phyloP scores from a whole-genome alignment of 108 stramenopile species.

The Aurantiochytrium sp. region DNA sequence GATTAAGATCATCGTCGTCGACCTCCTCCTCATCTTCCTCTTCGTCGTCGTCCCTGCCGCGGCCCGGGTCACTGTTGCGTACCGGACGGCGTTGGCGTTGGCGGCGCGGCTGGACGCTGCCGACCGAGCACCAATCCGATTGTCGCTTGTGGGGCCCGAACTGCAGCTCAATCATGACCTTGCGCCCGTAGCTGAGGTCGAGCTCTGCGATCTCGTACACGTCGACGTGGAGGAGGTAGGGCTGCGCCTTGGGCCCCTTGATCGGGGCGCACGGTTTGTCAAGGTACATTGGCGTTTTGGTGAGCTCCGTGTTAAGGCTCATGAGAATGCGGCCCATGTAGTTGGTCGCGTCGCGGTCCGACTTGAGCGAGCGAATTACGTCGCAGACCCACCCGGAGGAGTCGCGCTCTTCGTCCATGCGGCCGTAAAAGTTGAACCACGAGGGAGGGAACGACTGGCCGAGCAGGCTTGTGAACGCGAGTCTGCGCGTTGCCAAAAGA shows the following conservation, averaged over 20 bases:
- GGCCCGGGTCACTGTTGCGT: too few species aligned
- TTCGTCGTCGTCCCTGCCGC: too few species aligned
- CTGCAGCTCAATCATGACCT: background rate
- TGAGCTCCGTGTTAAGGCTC: background rate
- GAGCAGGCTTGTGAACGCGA: background rate
- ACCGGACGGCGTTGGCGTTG: too few species aligned
- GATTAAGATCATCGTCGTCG: background rate
- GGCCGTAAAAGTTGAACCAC: constrained; percentile 22
- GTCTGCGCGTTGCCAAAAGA: background rate
- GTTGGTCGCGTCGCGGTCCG: background rate
- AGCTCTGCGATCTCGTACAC: background rate
- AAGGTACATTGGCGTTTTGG: background rate
- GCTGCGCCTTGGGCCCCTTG: background rate
- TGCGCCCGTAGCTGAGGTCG: background rate
- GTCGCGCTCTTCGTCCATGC: background rate
- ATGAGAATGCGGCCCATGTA: constrained; percentile 24
- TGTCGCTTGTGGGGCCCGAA: background rate
- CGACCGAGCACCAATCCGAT: background rate
- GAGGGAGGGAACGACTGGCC: constrained; percentile 13
- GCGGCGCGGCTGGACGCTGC: background rate
- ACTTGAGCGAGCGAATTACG: background rate
- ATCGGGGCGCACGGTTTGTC: background rate
- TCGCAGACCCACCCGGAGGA: constrained; percentile 24
- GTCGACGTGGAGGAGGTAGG: background rate
- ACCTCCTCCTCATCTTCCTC: background rate